These are phyloP conservation scores for Thelonectria olida DNA, from an alignment of 2,329 filamentous ascomycete genomes.

Conservation along the genomic window DNA sequence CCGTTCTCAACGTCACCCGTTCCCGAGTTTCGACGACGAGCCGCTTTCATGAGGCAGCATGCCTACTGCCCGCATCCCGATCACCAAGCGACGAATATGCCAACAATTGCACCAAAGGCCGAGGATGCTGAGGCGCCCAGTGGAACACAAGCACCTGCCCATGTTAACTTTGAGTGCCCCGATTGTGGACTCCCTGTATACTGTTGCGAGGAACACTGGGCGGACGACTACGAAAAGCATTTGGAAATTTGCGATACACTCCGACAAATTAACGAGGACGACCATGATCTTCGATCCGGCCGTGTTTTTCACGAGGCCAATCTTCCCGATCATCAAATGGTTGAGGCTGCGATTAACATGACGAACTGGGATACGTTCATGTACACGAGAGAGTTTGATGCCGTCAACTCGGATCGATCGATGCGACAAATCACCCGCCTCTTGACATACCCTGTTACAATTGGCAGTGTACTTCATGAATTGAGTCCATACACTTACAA, in stretches of 20 bases:
- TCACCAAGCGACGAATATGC: constrained; percentile 78
- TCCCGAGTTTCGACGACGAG: constrained; percentile 85
- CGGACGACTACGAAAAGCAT: constrained; percentile 93
- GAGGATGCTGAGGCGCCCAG: constrained; percentile 66
- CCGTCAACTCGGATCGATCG: constrained; percentile 88
- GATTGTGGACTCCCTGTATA: constrained; percentile 95
- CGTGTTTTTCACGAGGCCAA: constrained; percentile 94
- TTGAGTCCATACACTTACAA: constrained; percentile 90
- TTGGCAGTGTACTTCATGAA: constrained; percentile 92
- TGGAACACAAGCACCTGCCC: constrained; percentile 72
- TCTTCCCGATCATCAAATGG: constrained; percentile 88
- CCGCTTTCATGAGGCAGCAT: constrained; percentile 91
- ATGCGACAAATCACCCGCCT: constrained; percentile 94
- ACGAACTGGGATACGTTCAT: constrained; percentile 98
- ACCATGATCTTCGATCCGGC: constrained; percentile 91
- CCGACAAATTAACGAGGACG: constrained; percentile 95
- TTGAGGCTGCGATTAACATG: constrained; percentile 95
- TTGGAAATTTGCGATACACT: constrained; percentile 92
- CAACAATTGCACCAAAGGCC: constrained; percentile 70
- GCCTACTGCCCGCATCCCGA: constrained; percentile 92
- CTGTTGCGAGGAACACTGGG: constrained; percentile 95
- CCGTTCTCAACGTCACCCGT: constrained; percentile 89
- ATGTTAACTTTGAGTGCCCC: constrained; percentile 93
- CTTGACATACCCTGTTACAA: constrained; percentile 91
- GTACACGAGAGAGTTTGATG: constrained; percentile 90